These are phyloP conservation scores for Auricularia cornea DNA, from an alignment of 768 basidiomycete species.

Conservation along the genomic window DNA sequence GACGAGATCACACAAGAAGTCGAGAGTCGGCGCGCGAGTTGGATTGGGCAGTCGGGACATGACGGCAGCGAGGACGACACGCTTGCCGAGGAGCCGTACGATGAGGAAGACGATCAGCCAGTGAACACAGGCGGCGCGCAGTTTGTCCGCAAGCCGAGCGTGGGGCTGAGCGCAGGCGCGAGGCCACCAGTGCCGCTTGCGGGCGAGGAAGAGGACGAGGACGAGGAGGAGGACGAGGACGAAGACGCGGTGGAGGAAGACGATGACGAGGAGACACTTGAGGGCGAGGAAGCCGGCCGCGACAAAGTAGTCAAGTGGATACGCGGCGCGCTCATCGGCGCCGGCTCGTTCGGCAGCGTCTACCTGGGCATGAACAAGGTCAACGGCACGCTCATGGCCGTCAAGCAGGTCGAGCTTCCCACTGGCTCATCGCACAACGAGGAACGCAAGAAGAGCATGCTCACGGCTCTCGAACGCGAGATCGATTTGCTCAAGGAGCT, in stretches of 20 bases:
- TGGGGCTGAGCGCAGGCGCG: not conserved
- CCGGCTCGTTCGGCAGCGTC: constrained; percentile 91
- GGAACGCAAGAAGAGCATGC: constrained; percentile 90
- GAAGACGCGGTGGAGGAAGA: constrained; percentile 26
- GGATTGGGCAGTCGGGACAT: constrained; percentile 22
- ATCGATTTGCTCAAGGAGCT: constrained; percentile 89
- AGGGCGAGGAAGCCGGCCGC: constrained; percentile 37
- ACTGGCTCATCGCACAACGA: constrained; percentile 78
- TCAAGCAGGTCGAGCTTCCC: constrained; percentile 93
- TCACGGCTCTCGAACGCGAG: constrained; percentile 84
- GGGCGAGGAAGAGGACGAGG: constrained; percentile 30
- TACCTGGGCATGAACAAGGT: constrained; percentile 94
- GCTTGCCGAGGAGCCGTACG: constrained; percentile 42
- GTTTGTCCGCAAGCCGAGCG: not conserved
- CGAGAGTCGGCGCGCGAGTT: constrained; percentile 50
- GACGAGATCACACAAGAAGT: constrained; percentile 98
- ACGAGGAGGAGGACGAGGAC: constrained; percentile 38
- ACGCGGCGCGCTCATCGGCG: constrained; percentile 90
- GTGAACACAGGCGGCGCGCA: constrained; percentile 21
- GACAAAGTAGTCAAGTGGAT: constrained; percentile 82
- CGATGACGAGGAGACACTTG: constrained; percentile 24
- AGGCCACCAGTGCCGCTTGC: not conserved
- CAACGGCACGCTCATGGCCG: constrained; percentile 87
- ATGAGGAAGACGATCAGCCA: constrained; percentile 31
- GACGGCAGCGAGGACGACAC: constrained; percentile 62